Evolutionary conservation across 306 rosid species (phyloP), one percentile per base, ranked within the genome.

Genomic region (Ceratonia siliqua): DNA sequence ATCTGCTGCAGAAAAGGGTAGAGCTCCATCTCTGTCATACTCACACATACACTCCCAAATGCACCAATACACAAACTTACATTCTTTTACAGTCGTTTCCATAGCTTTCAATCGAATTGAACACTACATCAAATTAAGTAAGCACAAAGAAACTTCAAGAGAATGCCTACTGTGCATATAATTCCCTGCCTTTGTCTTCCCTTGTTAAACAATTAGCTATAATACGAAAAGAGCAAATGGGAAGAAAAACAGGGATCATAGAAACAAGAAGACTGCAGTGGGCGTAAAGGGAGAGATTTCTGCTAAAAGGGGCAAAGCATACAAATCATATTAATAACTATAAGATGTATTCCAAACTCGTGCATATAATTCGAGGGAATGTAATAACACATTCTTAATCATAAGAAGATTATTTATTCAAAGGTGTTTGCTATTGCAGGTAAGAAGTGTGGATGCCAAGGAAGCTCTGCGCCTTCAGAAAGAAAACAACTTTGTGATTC

Each of bases 401-500:
- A 63, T 39, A 62, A 21, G 30, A 50, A 70, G 39, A 53, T 41
- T 17, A 70, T 18, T 43, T 43, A 55, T 18, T 27, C 4, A 68
- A 30, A 54, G 35, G 45, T 73, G 39, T 38, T 32, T 12, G 32
- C 21, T 22, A 64, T 71, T 79, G 83, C 81, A 94, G 97, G 99
- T 94, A 39, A 88, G 96, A 80, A 94, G 97, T 83, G 92, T 92
- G 71, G 99, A 94, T 30, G 89, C 71, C 38, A 90, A 94, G 83
- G 99, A 94, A 85, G 99, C 96, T 81, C 78, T 90, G 63, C 87
- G 99, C 35, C 99, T 94, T 81, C 99, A 92, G 61, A 92, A 90
- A 59, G 99, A 94, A 83, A 92, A 94, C 65, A 92, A 94, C 52
- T 94, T 90, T 30, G 97, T 94, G 72, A 92, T 94, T 85, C 97